Evolutionary conservation across 305 asterid species (phyloP), one percentile per base, ranked within the genome.

Genomic region (Fraxinus dipetala): DNA sequence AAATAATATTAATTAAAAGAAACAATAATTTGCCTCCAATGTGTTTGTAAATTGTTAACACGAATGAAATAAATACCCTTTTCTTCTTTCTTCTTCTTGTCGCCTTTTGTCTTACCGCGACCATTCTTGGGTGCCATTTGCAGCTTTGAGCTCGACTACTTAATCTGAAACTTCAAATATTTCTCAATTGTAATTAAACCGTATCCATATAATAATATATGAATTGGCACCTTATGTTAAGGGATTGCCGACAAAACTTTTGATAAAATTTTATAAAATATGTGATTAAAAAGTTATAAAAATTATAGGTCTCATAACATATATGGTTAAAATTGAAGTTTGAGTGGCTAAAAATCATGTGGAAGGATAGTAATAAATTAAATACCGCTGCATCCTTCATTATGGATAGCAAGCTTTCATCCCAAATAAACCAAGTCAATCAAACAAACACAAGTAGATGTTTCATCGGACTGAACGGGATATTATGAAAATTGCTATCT

Each of bases 51-150:
- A 2, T 61, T 61, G 72, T 18, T 13, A 75, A 79, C 1, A 26
- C 3, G 20, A 16, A 32, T 2, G 6, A 20, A 65, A 28, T 3
- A 38, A 54, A 54, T 85, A 94, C 98, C 96, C 86, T 94, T 96
- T 84, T 94, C 99, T 85, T 96, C 98, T 78, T 93, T 94, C 97
- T 92, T 96, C 94, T 93, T 96, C 98, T 90, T 94, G 87, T 94
- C 99, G 38, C 97, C 96, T 86, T 93, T 94, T 0, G 90, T 85
- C 94, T 90, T 96, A 56, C 99, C 97, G 45, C 99, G 96, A 5
- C 91, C 94, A 81, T 87, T 90, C 95, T 96, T 96, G 1, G 98
- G 99, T 83, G 99, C 99, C 99, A 94, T 94, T 87, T 77, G 72
- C 78, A 48, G 77, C 54, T 76, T 79, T 48, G 75, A 82, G 65